These are phyloP conservation scores for Monosporascus cannonballus DNA, from an alignment of 2,329 filamentous ascomycete species.

Conservation along the genomic window DNA sequence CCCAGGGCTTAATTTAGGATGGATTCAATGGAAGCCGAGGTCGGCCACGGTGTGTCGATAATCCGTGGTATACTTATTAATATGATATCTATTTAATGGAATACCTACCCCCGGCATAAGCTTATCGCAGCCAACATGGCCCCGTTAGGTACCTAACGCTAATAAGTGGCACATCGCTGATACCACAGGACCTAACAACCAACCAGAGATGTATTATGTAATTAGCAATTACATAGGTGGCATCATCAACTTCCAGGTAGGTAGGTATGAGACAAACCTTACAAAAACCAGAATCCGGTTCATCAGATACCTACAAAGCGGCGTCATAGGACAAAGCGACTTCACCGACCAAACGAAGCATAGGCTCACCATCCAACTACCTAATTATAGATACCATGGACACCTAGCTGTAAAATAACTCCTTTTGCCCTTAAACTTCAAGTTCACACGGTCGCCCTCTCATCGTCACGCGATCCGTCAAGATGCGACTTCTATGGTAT, in stretches of 20 bases:
- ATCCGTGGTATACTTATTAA: too few relatives aligned
- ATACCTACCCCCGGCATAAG: too few relatives aligned
- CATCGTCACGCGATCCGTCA: slow-evolving; percentile 19
- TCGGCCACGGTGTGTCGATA: too few relatives aligned
- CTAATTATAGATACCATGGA: not conserved
- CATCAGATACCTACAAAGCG: not conserved
- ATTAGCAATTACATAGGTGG: not conserved
- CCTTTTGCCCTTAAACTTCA: slow-evolving; percentile 1
- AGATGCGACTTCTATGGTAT: slow-evolving; percentile 56
- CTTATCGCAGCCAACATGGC: too few relatives aligned
- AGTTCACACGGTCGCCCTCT: slow-evolving; percentile 1
- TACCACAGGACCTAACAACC: too few relatives aligned
- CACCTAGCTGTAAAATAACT: not conserved
- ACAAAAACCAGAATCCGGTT: not conserved
- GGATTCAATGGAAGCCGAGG: too few relatives aligned
- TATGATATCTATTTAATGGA: too few relatives aligned
- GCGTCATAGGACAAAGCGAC: not conserved
- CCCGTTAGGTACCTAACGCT: too few relatives aligned
- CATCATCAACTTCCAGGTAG: not conserved
- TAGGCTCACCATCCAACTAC: not conserved
- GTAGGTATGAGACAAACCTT: not conserved
- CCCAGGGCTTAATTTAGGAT: too few relatives aligned
- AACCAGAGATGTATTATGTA: too few relatives aligned
- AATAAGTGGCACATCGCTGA: too few relatives aligned
- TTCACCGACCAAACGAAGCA: not conserved